Evolutionary conservation across 1,284 basidiomycete genomes (phyloP), one percentile per base, ranked within the genome.

Genomic region (Polyporus tsugae): DNA sequence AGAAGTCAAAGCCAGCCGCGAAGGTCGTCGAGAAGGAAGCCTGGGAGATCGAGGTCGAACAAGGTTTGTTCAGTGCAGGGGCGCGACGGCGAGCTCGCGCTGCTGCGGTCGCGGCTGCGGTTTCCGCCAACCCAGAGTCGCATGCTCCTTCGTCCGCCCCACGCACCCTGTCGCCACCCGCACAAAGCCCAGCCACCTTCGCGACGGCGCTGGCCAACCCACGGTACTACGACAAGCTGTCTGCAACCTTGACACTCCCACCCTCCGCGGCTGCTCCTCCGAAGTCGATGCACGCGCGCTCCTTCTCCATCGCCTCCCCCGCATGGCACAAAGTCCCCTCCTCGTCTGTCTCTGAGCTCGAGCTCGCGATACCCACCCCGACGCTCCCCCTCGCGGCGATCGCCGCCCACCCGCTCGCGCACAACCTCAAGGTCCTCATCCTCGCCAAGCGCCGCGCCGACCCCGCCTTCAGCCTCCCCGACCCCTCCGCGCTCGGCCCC

Each of bases 21-120:
- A 80, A 81, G 63, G 82, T 80, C 44, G 77, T 85, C 0, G 77
- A 84, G 35, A 93, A 91, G 75, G 92, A 93, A 74, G 76, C 83
- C 38, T 94, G 92, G 92, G 92, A 94, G 74, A 85, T 92, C 36
- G 92, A 93, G 71, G 91, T 89, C 0, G 91, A 93, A 72, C 88
- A 87, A 70, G 91, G 91, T 0, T 75, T 93, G 55, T 76, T 90
- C 52, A 92, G 91, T 5, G 91, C 92, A 69, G 91, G 90, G 19
- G 91, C 89, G 13, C 85, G 85, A 66, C 81, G 91, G 60, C 85
- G 90, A 53, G 89, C 90, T 17, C 82, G 91, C 68, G 89, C 88
- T 1, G 81, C 80, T 1, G 85, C 84, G n/a, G 82, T 82, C 2
- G 81, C 83, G 33, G 80, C 81, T 4, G 70, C 73, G 4, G 35